phyloP scores from a whole-genome alignment of 2,329 filamentous ascomycete genomes.

The Penicillium sclerotigenum region DNA sequence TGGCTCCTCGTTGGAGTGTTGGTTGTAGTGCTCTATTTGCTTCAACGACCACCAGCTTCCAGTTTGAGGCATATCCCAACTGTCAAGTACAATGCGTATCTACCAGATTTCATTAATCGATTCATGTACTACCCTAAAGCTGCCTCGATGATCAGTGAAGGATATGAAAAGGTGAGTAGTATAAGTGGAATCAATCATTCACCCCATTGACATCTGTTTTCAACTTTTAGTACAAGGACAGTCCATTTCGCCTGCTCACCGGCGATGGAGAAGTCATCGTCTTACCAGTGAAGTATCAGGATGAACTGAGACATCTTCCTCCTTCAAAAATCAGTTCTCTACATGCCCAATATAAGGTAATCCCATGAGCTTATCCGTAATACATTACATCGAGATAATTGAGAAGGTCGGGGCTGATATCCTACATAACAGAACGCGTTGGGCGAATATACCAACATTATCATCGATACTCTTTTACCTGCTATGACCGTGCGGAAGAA shows the following conservation, averaged over 20 bases:
- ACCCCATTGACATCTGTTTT: not conserved
- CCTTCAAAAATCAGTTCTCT: conserved; percentile 24
- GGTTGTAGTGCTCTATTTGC: conserved; percentile 5
- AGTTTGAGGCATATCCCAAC: conserved; percentile 22
- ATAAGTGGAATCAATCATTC: not conserved
- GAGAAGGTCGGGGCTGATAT: not conserved
- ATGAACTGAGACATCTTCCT: conserved; percentile 23
- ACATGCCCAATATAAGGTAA: conserved; percentile 29
- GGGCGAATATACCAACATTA: conserved; percentile 29
- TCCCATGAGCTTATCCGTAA: not conserved
- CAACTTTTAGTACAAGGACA: conserved; percentile 25
- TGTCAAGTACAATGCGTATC: conserved; percentile 17
- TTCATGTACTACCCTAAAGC: conserved; percentile 25
- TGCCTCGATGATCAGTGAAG: conserved; percentile 23
- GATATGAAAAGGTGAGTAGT: conserved; percentile 24
- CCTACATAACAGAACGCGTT: conserved; percentile 24
- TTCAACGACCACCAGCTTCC: conserved; percentile 6
- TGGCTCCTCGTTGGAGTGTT: conserved; percentile 13
- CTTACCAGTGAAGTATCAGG: conserved; percentile 27
- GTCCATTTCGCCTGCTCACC: conserved; percentile 29
- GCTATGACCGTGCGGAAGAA: conserved; percentile 23
- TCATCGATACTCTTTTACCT: conserved; percentile 25
- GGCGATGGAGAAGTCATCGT: conserved; percentile 30
- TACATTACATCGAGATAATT: not conserved
- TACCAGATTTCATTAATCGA: conserved; percentile 28